Evolutionary conservation across 2,329 filamentous ascomycete genomes (phyloP), one percentile per base, ranked within the genome.

Genomic region (Periconia macrospinosa): DNA sequence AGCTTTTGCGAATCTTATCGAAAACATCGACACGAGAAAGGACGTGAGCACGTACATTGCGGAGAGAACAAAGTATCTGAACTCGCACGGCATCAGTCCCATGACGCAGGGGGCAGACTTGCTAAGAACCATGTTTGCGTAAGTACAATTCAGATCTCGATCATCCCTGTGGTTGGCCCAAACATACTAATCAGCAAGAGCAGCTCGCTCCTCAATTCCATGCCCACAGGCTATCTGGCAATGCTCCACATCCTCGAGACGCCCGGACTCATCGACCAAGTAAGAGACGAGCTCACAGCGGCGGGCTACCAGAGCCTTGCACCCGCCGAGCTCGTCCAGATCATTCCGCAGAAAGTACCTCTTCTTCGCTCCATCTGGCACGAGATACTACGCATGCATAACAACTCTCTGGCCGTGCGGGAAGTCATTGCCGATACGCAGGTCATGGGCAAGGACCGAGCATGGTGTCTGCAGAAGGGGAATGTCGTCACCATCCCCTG

Each of bases 401-500:
- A 44, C 48, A 45, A 44, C 30, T 44, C 48, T 45, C 42, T 45
- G 41, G 37, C 48, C 48, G 42, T 50, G 41, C 48, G 48, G 41
- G 48, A 50, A 50, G 48, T 50, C 48, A 50, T 50, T 44, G 41
- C 41, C 41, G 48, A 50, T 45, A 50, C 48, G 41, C 48, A 44
- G 41, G 42, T 50, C 17, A 44, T 44, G 27, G 42, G 41, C 48
- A 45, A 50, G 41, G 48, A 45, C 48, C 41, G 42, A 50, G 48
- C 41, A 50, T 50, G 48, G 48, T 40, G 42, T 44, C 48, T 50
- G 41, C 41, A 50, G 42, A 50, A 50, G 42, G 48, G 48, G 41
- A 50, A 50, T 45, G 42, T 50, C 41, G 48, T 50, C 27, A 50
- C 41, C 42, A 44, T 50, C 48, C 42, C 47, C 48, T 44, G 48